Evolutionary conservation across 495 filamentous ascomycete genomes (phyloP).

Genomic region (Patellaria atrata): DNA sequence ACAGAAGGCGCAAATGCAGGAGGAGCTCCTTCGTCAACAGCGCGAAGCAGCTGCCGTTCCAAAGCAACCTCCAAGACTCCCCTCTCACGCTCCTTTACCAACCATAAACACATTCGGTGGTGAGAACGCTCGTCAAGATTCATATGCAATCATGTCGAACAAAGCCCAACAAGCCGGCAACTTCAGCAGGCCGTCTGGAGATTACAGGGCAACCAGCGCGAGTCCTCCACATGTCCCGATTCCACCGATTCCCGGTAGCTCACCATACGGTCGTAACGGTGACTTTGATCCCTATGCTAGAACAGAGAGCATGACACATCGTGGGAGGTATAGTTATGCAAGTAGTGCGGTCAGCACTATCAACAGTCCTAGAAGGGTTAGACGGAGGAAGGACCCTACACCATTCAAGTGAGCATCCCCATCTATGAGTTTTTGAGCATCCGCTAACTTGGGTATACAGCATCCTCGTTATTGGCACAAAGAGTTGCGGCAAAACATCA

Average conservation of each 20-base stretch:
- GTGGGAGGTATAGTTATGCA: constrained; percentile 92
- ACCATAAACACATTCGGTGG: constrained; percentile 60
- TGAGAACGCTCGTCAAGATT: constrained; percentile 49
- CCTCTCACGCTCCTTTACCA: constrained; percentile 53
- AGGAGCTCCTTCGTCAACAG: constrained; percentile 53
- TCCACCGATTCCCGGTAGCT: constrained; percentile 36
- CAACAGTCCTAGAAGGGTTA: constrained; percentile 84
- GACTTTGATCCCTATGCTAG: constrained; percentile 61
- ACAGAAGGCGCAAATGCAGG: constrained; percentile 42
- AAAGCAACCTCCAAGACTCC: constrained; percentile 63
- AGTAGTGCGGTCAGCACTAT: constrained; percentile 79
- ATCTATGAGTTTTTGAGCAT: background rate
- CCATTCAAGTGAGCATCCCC: constrained; percentile 78
- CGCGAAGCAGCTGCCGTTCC: constrained; percentile 46
- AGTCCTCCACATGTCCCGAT: constrained; percentile 26
- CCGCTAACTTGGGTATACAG: constrained; percentile 33
- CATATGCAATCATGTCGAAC: constrained; percentile 46
- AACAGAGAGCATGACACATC: constrained; percentile 91
- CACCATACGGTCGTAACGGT: constrained; percentile 15
- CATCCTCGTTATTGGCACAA: constrained; percentile 77
- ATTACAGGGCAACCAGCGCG: constrained; percentile 14
- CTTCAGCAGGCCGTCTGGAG: constrained; percentile 19
- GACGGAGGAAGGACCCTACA: constrained; percentile 90
- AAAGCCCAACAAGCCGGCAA: constrained; percentile 23
- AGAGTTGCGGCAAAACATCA: constrained; percentile 84